Conservation (phyloP, 148 eudicot species). For the Persicaria maculosa region DNA sequence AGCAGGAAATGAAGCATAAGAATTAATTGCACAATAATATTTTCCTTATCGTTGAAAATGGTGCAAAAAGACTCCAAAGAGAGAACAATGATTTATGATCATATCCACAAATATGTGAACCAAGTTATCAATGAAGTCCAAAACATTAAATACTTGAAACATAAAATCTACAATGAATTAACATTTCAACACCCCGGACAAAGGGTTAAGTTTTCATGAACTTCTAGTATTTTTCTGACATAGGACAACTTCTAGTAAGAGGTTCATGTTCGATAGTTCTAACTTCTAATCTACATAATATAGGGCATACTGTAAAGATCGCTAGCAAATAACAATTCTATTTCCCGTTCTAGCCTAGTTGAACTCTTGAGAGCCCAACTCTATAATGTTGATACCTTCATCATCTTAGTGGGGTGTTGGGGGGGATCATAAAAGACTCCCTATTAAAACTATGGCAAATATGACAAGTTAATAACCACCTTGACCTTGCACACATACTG, state of each 20-base stretch:
- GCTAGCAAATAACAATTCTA: not conserved
- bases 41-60: not conserved
- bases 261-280: not conserved
- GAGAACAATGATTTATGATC: not conserved
- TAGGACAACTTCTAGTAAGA: not conserved
- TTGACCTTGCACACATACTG: not conserved
- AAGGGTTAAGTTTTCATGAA: not conserved
- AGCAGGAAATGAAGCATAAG: not conserved
- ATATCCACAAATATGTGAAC: not conserved
- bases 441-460: not conserved
- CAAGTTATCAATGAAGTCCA: constrained; percentile 1
- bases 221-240: too few species aligned
- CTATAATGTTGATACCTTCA: not conserved
- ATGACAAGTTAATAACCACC: not conserved
- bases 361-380: not conserved
- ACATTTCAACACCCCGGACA: not conserved
- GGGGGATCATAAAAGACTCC: not conserved
- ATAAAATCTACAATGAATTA: not conserved
- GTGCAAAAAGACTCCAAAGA: not conserved
- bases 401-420: not conserved
- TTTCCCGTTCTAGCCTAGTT: not conserved
- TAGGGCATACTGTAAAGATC: not conserved
- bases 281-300: not conserved
- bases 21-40: not conserved
- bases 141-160: not conserved